Evolutionary conservation across 768 basidiomycete genomes (phyloP).

Genomic region (Pisolithus microcarpus): DNA sequence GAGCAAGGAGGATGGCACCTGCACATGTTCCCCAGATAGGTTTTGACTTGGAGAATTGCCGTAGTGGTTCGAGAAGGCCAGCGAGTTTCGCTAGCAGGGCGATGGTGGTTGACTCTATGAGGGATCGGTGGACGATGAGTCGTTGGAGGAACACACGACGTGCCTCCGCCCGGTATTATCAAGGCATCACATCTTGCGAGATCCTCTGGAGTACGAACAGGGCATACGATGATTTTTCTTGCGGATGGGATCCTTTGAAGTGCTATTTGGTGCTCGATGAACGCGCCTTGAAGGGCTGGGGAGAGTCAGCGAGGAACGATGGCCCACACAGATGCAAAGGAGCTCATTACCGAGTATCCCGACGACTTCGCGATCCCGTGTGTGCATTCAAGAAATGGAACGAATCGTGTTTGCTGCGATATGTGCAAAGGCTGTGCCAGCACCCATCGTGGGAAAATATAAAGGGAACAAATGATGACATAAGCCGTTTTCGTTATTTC

Average conservation of each 20-base stretch:
- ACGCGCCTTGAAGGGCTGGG: constrained; percentile 87
- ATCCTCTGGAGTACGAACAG: constrained; percentile 72
- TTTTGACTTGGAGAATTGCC: constrained; percentile 60
- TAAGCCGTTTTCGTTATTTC: constrained; percentile 12
- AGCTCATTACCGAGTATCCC: constrained; percentile 46
- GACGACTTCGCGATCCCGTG: constrained; percentile 23
- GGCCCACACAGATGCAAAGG: neutral
- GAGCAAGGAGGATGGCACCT: constrained; percentile 83
- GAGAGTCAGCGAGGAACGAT: neutral
- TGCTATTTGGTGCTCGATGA: constrained; percentile 75
- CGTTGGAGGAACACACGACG: constrained; percentile 10
- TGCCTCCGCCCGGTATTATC: constrained; percentile 90
- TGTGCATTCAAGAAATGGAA: neutral
- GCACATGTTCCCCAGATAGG: constrained; percentile 96
- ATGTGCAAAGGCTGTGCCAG: too few relatives aligned
- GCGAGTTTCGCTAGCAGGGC: constrained; percentile 65
- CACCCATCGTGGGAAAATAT: constrained; percentile 18
- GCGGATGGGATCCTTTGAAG: constrained; percentile 51
- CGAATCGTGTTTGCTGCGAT: neutral
- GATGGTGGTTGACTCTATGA: constrained; percentile 85
- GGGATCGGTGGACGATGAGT: neutral
- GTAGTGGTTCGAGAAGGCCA: constrained; percentile 75
- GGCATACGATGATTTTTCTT: constrained; percentile 39
- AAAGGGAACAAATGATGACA: constrained; percentile 15
- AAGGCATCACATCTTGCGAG: constrained; percentile 72